Conservation (phyloP, 805 yeast genomes). For the Jamesozyma lodderae region DNA sequence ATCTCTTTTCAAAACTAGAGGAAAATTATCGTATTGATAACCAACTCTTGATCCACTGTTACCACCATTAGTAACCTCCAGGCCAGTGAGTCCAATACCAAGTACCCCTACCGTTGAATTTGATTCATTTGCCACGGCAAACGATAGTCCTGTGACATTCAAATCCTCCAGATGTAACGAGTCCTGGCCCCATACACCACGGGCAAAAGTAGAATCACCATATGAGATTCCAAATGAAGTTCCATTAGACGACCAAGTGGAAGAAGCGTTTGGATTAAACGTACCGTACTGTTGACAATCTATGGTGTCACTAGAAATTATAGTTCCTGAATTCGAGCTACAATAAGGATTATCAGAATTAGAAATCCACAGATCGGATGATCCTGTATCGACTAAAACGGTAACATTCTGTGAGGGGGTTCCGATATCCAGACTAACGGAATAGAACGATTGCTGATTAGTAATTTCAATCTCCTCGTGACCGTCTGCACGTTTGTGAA, state of each 20-base stretch:
- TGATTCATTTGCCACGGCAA: constrained; percentile 66
- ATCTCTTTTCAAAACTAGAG: constrained; percentile 45
- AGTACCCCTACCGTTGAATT: constrained; percentile 61
- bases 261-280: constrained; percentile 17
- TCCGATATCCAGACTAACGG: constrained; percentile 43
- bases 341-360: constrained; percentile 42
- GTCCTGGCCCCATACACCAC: constrained; percentile 44
- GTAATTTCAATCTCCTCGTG: constrained; percentile 28
- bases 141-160: constrained; percentile 42
- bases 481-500: constrained; percentile 26
- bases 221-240: constrained; percentile 40
- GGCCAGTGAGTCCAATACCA: constrained; percentile 61
- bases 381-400: constrained; percentile 62
- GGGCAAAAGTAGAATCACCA: constrained; percentile 43
- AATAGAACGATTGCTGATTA: constrained; percentile 38
- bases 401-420: constrained; percentile 45
- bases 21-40: constrained; percentile 56
- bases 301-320: constrained; percentile 18
- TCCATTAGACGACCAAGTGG: constrained; percentile 20
- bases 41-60: constrained; percentile 12
- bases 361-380: constrained; percentile 55
- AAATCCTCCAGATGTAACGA: constrained; percentile 44
- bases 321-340: constrained; percentile 1
- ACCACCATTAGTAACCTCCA: constrained; percentile 48
- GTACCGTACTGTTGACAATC: constrained; percentile 36